These are phyloP conservation scores for Daldinia vernicosa DNA, from an alignment of 495 filamentous ascomycete species.

Conservation along the genomic window DNA sequence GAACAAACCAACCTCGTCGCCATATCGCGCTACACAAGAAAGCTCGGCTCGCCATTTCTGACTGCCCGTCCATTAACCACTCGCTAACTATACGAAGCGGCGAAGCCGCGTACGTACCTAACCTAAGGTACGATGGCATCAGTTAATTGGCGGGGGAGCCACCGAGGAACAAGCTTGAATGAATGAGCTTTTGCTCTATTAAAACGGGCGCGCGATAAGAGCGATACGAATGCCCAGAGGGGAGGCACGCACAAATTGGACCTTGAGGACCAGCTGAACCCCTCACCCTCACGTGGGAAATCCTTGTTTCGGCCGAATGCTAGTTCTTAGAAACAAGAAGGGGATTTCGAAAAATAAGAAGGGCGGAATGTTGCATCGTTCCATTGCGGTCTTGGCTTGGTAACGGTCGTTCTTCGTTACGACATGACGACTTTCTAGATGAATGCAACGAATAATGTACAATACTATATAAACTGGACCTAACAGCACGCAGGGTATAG, in stretches of 20 bases:
- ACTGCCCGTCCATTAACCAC: conserved; percentile 3
- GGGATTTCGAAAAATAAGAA: conserved; percentile 3
- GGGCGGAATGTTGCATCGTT: conserved; percentile 20
- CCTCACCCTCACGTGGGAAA: conserved; percentile 36
- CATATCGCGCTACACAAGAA: not conserved
- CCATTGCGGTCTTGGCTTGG: conserved; percentile 13
- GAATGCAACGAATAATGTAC: conserved; percentile 7
- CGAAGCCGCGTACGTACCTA: not conserved
- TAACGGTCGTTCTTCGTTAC: conserved; percentile 7
- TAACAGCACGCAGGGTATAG: conserved; percentile 17
- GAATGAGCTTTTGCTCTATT: not conserved
- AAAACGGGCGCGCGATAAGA: not conserved
- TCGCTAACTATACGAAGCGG: conserved; percentile 21
- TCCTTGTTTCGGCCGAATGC: conserved; percentile 36
- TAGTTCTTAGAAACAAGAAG: conserved; percentile 15
- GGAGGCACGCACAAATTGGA: conserved; percentile 21
- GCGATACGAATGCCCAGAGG: conserved; percentile 4
- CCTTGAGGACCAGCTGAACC: conserved; percentile 19
- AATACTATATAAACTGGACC: conserved; percentile 23
- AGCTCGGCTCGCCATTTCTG: conserved; percentile 7
- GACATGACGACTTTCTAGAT: conserved; percentile 31
- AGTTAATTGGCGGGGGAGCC: conserved; percentile 5
- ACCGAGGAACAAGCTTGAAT: not conserved
- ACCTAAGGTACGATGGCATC: not conserved
- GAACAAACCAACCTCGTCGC: not conserved